Percentiles rank a stretch among this genome's conserved stretches.
Conservation (phyloP, 2,329 filamentous ascomycete genomes). For the Aquanectria penicillioides region DNA sequence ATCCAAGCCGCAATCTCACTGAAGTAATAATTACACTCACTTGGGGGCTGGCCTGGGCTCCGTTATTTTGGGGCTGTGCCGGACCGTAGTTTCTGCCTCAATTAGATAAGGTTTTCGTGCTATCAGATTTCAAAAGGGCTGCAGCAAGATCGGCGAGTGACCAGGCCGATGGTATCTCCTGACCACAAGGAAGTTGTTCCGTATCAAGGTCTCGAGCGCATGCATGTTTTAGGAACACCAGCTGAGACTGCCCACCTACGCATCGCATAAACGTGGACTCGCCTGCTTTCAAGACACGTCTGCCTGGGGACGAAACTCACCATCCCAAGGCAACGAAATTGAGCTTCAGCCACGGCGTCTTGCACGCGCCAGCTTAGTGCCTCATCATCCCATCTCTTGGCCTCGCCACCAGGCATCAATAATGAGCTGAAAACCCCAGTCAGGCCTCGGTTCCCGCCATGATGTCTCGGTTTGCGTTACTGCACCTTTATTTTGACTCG, state of each 20-base stretch:
- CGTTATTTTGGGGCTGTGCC: too few species aligned
- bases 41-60: too few species aligned
- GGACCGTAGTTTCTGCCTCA: too few species aligned
- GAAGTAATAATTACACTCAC: too few species aligned
- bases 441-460: not conserved
- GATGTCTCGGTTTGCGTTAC: conserved; percentile 1
- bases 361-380: not conserved
- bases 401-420: not conserved
- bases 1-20: too few species aligned
- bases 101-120: too few species aligned
- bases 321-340: conserved; percentile 17
- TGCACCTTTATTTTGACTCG: not conserved
- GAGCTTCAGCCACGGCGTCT: not conserved
- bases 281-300: not conserved
- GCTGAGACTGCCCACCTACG: not conserved
- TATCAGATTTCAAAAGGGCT: not conserved
- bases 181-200: not conserved
- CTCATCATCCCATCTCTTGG: not conserved
- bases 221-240: too few species aligned
- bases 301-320: not conserved
- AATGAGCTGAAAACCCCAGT: not conserved
- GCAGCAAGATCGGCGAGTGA: too few species aligned
- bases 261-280: not conserved
- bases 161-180: not conserved
- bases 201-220: too few species aligned